These are phyloP conservation scores for Nannochloris sp. DNA, from an alignment of 139 green algal genomes.

Conservation along the genomic window DNA sequence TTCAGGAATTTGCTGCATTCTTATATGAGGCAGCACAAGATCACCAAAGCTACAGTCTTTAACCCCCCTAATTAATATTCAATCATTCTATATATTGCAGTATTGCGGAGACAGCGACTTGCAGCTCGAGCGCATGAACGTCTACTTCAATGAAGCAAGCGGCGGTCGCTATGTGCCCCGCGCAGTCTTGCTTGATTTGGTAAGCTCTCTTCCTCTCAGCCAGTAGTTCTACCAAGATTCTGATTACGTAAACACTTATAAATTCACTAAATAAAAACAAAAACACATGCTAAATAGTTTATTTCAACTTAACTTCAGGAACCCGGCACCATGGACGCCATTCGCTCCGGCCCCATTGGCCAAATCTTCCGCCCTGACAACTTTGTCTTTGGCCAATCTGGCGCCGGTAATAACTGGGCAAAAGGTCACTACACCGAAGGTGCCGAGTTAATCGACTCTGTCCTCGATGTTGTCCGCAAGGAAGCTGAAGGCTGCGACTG, in stretches of 20 bases:
- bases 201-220: no score
- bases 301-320: no score
- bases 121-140: slow-evolving; percentile 93
- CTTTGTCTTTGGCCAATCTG: slow-evolving; percentile 84
- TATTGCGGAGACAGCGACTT: slow-evolving; percentile 85
- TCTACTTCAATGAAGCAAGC: slow-evolving; percentile 92
- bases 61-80: no score
- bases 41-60: no score
- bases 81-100: no score
- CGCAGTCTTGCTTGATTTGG: slow-evolving; percentile 89
- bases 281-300: no score
- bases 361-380: slow-evolving; percentile 76
- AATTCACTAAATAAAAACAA: background rate
- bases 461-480: slow-evolving; percentile 96
- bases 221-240: no score
- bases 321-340: slow-evolving; percentile 80
- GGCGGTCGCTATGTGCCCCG: slow-evolving; percentile 84
- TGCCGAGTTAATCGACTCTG: slow-evolving; percentile 96
- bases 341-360: slow-evolving; percentile 82
- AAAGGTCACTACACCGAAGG: slow-evolving; percentile 99
- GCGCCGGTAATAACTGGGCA: slow-evolving; percentile 98
- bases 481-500: slow-evolving; percentile 97
- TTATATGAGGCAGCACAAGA: no score
- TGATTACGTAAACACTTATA: no score
- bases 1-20: background rate